A percentile compares a stretch with the other conserved stretches of the same genome.
Conservation (phyloP, 257 asterid species). For the Jaltomata sinuosa region DNA sequence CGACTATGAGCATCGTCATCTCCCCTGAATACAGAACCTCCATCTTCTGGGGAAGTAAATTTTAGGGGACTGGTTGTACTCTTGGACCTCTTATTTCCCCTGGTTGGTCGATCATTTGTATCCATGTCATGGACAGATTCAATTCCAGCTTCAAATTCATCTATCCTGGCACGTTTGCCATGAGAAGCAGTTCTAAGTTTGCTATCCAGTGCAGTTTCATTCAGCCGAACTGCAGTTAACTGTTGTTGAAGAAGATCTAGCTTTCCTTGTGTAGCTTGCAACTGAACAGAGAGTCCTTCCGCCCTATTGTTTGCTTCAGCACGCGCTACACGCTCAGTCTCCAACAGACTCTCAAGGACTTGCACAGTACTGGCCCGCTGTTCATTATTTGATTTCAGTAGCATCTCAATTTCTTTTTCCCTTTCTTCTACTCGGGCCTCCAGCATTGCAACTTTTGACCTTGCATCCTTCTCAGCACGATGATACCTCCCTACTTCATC, state of each 20-base stretch:
- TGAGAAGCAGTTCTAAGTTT: constrained; percentile 59
- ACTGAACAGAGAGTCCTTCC: constrained; percentile 73
- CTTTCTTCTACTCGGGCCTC: constrained; percentile 70
- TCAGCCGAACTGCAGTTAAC: constrained; percentile 48
- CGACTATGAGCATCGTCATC: constrained; percentile 63
- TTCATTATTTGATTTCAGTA: constrained; percentile 57
- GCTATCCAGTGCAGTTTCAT: constrained; percentile 55
- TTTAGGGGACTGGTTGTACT: constrained; percentile 66
- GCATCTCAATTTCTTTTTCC: constrained; percentile 70
- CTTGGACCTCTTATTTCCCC: constrained; percentile 67
- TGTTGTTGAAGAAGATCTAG: constrained; percentile 72
- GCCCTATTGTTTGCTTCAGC: constrained; percentile 86
- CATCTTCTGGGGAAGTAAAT: constrained; percentile 63
- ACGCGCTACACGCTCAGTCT: constrained; percentile 72
- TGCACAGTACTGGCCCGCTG: constrained; percentile 65
- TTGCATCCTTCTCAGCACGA: constrained; percentile 74
- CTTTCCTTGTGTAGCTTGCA: constrained; percentile 76
- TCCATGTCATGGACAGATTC: constrained; percentile 68
- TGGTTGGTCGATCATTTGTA: constrained; percentile 28
- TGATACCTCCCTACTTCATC: constrained; percentile 44
- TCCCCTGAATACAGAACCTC: constrained; percentile 75
- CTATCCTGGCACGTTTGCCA: constrained; percentile 72
- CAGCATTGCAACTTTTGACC: constrained; percentile 42
- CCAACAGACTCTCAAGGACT: constrained; percentile 65
- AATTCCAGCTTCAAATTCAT: constrained; percentile 64